phyloP scores from a whole-genome alignment of 345 rosid genomes.

The Aethionema arabicum region DNA sequence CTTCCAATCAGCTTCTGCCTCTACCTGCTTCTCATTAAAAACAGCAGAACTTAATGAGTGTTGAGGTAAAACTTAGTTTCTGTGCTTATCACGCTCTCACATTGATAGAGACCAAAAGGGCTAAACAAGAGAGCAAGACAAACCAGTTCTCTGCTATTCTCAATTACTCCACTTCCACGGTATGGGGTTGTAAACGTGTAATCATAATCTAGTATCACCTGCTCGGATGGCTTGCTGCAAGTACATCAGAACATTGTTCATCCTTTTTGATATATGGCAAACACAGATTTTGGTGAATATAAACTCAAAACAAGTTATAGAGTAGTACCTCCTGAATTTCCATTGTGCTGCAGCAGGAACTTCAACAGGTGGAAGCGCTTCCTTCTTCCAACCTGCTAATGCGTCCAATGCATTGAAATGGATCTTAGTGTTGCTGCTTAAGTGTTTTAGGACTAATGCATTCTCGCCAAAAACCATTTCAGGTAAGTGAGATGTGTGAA shows the following conservation, averaged over 20 bases:
- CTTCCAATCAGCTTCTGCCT: slow-evolving; percentile 22
- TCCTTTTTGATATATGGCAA: neutral
- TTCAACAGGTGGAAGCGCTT: slow-evolving; percentile 86
- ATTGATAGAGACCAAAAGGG: neutral
- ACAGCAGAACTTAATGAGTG: slow-evolving; percentile 8
- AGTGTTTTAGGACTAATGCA: slow-evolving; percentile 60
- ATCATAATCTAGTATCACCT: slow-evolving; percentile 95
- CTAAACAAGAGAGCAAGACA: slow-evolving; percentile 20
- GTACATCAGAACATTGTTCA: slow-evolving; percentile 20
- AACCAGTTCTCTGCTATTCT: slow-evolving; percentile 49
- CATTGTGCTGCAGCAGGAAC: slow-evolving; percentile 94
- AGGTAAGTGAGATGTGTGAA: slow-evolving; percentile 75
- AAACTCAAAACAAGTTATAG: neutral
- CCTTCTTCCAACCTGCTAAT: slow-evolving; percentile 77
- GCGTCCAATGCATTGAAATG: slow-evolving; percentile 92
- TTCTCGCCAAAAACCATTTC: slow-evolving; percentile 95
- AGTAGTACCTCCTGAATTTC: slow-evolving; percentile 79
- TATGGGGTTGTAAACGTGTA: slow-evolving; percentile 96
- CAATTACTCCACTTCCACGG: slow-evolving; percentile 68
- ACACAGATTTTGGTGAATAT: neutral
- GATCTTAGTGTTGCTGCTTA: slow-evolving; percentile 52
- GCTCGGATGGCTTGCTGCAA: slow-evolving; percentile 86
- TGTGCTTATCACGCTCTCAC: neutral
- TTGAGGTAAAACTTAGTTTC: slow-evolving; percentile 4
- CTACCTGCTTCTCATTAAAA: slow-evolving; percentile 28